Evolutionary conservation across 2,329 filamentous ascomycete species (phyloP).

Genomic region (Verticillium isaacii): DNA sequence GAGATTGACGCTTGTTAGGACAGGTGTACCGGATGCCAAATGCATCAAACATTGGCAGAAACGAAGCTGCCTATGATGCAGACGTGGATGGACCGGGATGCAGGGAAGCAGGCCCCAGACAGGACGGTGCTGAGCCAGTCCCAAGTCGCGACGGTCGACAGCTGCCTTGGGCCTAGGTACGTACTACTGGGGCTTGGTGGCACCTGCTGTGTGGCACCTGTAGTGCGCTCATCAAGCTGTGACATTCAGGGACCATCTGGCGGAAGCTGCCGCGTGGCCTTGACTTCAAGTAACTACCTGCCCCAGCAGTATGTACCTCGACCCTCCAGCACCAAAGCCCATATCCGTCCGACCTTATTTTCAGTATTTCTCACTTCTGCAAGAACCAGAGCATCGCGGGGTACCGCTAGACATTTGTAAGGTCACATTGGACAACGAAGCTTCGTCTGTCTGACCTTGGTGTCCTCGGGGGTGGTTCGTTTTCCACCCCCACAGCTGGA

Average conservation of each 20-base stretch:
- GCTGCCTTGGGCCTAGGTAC: neutral
- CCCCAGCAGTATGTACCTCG: no score
- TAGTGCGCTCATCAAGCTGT: neutral
- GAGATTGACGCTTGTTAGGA: neutral
- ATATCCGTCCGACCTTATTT: no score
- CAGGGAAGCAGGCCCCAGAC: neutral
- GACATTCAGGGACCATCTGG: neutral
- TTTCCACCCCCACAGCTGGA: no score
- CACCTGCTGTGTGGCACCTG: neutral
- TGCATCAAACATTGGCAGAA: neutral
- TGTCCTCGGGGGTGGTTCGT: no score
- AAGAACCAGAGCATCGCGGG: no score
- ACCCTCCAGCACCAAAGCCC: no score
- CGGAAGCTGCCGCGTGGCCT: slow-evolving; percentile 11
- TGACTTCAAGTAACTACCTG: neutral
- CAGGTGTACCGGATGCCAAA: neutral
- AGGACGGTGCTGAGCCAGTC: neutral
- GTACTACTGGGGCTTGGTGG: neutral
- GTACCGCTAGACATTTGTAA: no score
- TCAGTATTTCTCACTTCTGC: no score
- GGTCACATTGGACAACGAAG: no score
- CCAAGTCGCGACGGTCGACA: neutral
- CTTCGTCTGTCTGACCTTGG: no score
- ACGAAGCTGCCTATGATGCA: neutral
- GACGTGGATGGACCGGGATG: neutral